Evolutionary conservation across 345 rosid species (phyloP), one percentile per base, ranked within the genome.

Genomic region (Odontarrhena argentea): DNA sequence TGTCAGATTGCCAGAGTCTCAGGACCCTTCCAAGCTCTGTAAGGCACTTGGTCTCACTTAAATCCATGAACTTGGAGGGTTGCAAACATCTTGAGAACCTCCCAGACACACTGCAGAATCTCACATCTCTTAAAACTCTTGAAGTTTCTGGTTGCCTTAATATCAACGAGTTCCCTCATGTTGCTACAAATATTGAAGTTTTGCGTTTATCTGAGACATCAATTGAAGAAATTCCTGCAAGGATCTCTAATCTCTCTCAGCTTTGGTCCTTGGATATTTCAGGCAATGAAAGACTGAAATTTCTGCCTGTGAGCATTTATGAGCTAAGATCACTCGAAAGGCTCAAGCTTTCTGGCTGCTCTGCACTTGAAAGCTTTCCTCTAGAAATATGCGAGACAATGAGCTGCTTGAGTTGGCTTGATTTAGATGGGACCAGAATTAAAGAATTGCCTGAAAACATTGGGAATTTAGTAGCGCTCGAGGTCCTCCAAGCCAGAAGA

Each of bases 81-180:
- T 78, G 82, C 67, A 73, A 42, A 35, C 32, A 49, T 44, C 76
- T 81, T 30, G 71, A 58, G 40, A 65, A 43, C 72, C 75, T 78
- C 42, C 84, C 78, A 22, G 67, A 65, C 30, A 52, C 57, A 35
- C 40, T 65, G 6, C 70, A 66, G 11, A 9, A n/a, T 5, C 68
- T 80, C 64, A 69, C 56, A 42, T 53, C 46, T 30, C 73, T 79
- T n/a, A 43, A 37, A 48, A 26, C 47, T 35, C 80, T 72, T 53
- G 43, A 64, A 68, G 47, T 79, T 6, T 67, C 41, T 41, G 53
- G 69, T 58, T 64, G 71, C 61, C 71, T 58, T 51, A 50, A 74
- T 22, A 34, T 74, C 64, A 54, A 60, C 24, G 68, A 74, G 69
- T 74, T 74, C 77, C 73, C 69, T 51, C 24, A 0, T 2, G 34